Evolutionary conservation across 306 rosid species (phyloP), one percentile per base, ranked within the genome.

Genomic region (Quillaja saponaria): DNA sequence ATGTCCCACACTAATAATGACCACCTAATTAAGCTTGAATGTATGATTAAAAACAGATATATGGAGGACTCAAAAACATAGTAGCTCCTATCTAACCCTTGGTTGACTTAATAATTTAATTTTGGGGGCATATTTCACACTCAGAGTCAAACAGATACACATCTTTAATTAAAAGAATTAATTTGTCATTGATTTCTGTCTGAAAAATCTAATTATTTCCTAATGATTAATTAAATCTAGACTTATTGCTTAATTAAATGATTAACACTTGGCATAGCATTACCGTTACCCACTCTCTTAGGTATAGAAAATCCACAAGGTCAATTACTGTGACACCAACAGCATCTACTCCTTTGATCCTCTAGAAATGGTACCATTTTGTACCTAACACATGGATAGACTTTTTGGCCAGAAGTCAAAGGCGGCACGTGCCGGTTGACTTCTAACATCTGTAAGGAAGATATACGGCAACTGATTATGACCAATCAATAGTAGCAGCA

Each of bases 311-410:
- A 25, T 25, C 31, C 31, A 25, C 31, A 34, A 61, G 64, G 96
- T 91, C 97, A 87, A 87, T 59, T 82, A 69, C 55, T 4, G 60
- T 91, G 97, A 91, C 96, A 76, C 73, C 76, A 80, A 67, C 83
- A 58, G 14, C 68, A 64, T 77, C 71, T 73, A 61, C 64, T 68
- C 71, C 76, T 61, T 18, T 50, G 59, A 19, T 20, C 64, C 58
- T 59, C 41, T 38, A 28, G 11, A 7, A 38, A 8, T 56, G 21
- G 33, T 62, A 8, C 58, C 56, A 8, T 44, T 25, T 41, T 34
- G 51, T 39, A 81, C 95, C 91, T 76, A 89, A 89, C 71, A 76
- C 95, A 44, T 75, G 81, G 28, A 35, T 53, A n/a, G 82, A 81
- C 85, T 61, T 80, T 49, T 17, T 58, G 37, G 58, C 7, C 1